Evolutionary conservation across 1,139 yeast genomes (phyloP).

Genomic region (Geotrichum reessii): DNA sequence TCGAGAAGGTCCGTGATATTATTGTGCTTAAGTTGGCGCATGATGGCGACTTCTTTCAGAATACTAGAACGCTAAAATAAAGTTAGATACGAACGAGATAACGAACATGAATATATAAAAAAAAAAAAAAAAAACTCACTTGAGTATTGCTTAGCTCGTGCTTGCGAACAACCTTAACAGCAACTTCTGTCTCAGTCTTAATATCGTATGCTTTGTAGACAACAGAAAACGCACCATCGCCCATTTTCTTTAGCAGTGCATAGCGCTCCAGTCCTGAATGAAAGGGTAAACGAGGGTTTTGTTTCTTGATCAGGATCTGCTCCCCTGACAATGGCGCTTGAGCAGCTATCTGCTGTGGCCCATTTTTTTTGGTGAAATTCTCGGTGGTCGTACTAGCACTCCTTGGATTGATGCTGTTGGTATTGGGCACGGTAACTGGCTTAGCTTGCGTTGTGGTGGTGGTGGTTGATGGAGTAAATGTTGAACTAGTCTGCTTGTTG

Average conservation of each 20-base stretch:
- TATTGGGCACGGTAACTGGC: background rate
- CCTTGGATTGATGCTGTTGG: background rate
- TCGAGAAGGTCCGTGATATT: constrained; percentile 68
- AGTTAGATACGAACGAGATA: background rate
- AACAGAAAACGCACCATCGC: constrained; percentile 79
- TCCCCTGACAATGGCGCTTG: background rate
- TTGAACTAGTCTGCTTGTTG: constrained; percentile 3
- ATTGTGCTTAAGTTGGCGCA: constrained; percentile 66
- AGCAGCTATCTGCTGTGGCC: background rate
- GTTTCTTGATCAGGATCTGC: background rate
- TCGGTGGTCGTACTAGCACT: background rate
- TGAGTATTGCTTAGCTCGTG: constrained; percentile 47
- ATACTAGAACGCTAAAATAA: constrained; percentile 50
- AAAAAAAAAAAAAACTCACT: constrained; percentile 30
- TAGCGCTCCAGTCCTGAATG: constrained; percentile 31
- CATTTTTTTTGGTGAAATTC: background rate
- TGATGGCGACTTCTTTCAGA: constrained; percentile 76
- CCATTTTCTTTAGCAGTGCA: constrained; percentile 42
- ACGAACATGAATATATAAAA: constrained; percentile 3
- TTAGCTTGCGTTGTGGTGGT: background rate
- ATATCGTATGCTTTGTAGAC: constrained; percentile 68
- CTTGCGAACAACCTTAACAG: constrained; percentile 80
- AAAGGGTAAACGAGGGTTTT: constrained; percentile 7
- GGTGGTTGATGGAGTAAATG: background rate
- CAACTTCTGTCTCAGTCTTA: constrained; percentile 50